A percentile compares a stretch with the other conserved stretches of the same genome.
These are phyloP conservation scores for Geoglossum cookeanum DNA, from an alignment of 2,329 filamentous ascomycete species.

Conservation along the genomic window DNA sequence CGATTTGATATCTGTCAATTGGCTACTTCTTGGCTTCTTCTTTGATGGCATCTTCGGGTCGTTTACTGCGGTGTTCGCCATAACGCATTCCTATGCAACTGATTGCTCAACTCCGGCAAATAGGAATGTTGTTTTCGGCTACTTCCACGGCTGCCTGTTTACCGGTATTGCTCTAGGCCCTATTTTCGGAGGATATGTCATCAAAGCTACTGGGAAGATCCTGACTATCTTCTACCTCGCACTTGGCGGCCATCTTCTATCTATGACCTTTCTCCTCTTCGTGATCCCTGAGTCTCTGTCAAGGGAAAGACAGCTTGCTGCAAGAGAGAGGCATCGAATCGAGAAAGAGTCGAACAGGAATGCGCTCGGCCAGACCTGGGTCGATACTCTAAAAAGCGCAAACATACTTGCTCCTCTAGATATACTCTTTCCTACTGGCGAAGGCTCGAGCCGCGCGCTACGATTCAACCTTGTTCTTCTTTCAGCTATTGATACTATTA, in stretches of 20 bases:
- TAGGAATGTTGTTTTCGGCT: conserved; percentile 69
- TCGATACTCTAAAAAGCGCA: conserved; percentile 22
- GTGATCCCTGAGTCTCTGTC: conserved; percentile 73
- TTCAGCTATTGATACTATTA: conserved; percentile 59
- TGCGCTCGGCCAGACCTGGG: conserved; percentile 16
- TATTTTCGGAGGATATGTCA: conserved; percentile 58
- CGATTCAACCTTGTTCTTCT: conserved; percentile 70
- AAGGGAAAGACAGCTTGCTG: conserved; percentile 46
- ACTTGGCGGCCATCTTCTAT: conserved; percentile 50
- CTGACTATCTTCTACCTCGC: conserved; percentile 73
- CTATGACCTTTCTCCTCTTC: conserved; percentile 52
- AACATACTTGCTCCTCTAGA: conserved; percentile 63
- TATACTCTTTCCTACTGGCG: conserved; percentile 55
- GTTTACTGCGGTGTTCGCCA: conserved; percentile 63
- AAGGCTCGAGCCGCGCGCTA: conserved; percentile 37
- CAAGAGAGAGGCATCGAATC: conserved; percentile 44
- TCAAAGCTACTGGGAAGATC: conserved; percentile 55
- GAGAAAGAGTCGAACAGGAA: conserved; percentile 17
- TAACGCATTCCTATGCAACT: conserved; percentile 71
- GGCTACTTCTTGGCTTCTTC: conserved; percentile 57
- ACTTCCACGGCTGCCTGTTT: conserved; percentile 79
- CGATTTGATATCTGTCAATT: conserved; percentile 52
- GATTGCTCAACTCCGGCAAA: conserved; percentile 71
- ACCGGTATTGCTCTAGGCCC: conserved; percentile 77
- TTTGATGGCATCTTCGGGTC: conserved; percentile 76